Percentiles rank a stretch among this genome's conserved stretches.
These are phyloP conservation scores for Xylaria telfairii DNA, from an alignment of 495 filamentous ascomycete genomes.

Conservation along the genomic window DNA sequence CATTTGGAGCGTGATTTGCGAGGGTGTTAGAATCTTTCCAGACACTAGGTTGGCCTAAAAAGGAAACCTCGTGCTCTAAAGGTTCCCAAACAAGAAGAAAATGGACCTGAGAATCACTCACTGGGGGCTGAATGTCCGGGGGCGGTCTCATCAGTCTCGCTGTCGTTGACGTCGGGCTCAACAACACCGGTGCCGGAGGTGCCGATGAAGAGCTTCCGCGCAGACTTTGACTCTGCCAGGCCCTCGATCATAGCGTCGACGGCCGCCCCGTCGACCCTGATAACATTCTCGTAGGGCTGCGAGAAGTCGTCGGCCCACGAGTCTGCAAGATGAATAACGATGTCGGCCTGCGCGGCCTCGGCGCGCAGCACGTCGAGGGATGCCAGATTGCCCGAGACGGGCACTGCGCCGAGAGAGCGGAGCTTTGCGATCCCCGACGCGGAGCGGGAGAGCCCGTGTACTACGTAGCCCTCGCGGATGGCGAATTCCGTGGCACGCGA, in stretches of 20 bases:
- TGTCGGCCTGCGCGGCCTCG: constrained; percentile 43
- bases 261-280: constrained; percentile 37
- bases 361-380: constrained; percentile 41
- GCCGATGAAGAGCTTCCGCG: constrained; percentile 42
- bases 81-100: too few species aligned
- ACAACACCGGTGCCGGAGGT: constrained; percentile 43
- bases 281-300: constrained; percentile 28
- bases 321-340: constrained; percentile 48
- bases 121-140: constrained; percentile 30
- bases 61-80: too few species aligned
- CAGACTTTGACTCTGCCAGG: constrained; percentile 31
- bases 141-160: constrained; percentile 43
- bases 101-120: too few species aligned
- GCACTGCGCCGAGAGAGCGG: constrained; percentile 39
- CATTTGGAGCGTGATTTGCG: too few species aligned
- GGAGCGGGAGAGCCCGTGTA: constrained; percentile 46
- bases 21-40: too few species aligned
- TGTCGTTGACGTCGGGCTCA: constrained; percentile 38
- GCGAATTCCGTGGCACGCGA: constrained; percentile 38
- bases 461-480: constrained; percentile 42
- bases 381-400: constrained; percentile 44
- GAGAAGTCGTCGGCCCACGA: constrained; percentile 31
- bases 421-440: constrained; percentile 42
- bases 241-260: constrained; percentile 45
- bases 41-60: too few species aligned